A percentile compares a stretch with the other conserved stretches of the same genome.
These are phyloP conservation scores for Fusarium buharicum DNA, from an alignment of 2,329 filamentous ascomycete species.

Conservation along the genomic window DNA sequence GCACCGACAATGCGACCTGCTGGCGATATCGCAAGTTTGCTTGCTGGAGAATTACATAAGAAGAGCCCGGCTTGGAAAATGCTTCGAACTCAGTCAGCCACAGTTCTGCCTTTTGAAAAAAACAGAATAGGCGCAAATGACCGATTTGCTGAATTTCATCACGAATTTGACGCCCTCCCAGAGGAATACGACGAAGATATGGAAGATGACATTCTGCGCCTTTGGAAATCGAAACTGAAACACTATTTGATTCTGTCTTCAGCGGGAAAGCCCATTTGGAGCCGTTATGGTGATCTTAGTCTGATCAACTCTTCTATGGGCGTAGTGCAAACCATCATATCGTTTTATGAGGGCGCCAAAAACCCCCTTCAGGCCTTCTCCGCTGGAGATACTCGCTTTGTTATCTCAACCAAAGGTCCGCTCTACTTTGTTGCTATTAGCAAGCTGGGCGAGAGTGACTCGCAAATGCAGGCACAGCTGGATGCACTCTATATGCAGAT, in stretches of 20 bases:
- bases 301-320: conserved; percentile 95
- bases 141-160: conserved; percentile 72
- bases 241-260: conserved; percentile 97
- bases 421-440: conserved; percentile 95
- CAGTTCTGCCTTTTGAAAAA: conserved; percentile 69
- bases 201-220: conserved; percentile 68
- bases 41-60: conserved; percentile 75
- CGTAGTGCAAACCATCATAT: conserved; percentile 96
- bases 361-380: conserved; percentile 85
- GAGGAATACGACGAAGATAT: conserved; percentile 58
- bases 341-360: conserved; percentile 86
- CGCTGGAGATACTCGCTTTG: conserved; percentile 86
- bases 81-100: conserved; percentile 70
- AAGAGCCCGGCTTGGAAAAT: conserved; percentile 76
- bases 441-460: conserved; percentile 89
- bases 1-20: conserved; percentile 70
- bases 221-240: conserved; percentile 94
- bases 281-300: conserved; percentile 88
- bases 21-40: conserved; percentile 82
- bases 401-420: conserved; percentile 84
- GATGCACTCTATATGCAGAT: conserved; percentile 99
- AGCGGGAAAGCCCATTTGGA: conserved; percentile 97
- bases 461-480: conserved; percentile 85
- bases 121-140: conserved; percentile 58
- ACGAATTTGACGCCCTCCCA: conserved; percentile 82